phyloP scores from a whole-genome alignment of 2,329 filamentous ascomycete species.

The Geoglossum cookeanum region DNA sequence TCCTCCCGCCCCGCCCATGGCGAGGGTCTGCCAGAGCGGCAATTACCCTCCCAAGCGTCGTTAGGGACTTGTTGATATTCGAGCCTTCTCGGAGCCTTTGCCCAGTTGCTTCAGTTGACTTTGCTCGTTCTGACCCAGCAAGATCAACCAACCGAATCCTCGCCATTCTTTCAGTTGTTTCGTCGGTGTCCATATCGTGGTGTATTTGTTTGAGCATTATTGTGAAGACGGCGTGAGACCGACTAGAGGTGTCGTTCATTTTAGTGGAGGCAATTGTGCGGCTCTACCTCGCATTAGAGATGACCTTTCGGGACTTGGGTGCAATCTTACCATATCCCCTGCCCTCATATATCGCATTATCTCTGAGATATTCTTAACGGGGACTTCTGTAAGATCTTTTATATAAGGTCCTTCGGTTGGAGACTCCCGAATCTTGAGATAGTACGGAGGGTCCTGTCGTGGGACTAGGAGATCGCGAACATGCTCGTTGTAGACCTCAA shows the following conservation, averaged over 20 bases:
- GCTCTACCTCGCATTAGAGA: slow-evolving; percentile 26
- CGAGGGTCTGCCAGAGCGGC: slow-evolving; percentile 66
- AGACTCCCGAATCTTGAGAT: slow-evolving; percentile 93
- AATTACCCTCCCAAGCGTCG: slow-evolving; percentile 87
- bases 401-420: slow-evolving; percentile 91
- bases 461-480: slow-evolving; percentile 83
- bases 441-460: slow-evolving; percentile 60
- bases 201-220: slow-evolving; percentile 97
- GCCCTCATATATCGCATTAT: slow-evolving; percentile 80
- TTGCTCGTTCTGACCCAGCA: slow-evolving; percentile 85
- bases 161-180: slow-evolving; percentile 86
- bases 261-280: slow-evolving; percentile 86
- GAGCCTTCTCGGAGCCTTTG: slow-evolving; percentile 79
- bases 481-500: slow-evolving; percentile 98
- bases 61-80: slow-evolving; percentile 98
- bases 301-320: not conserved
- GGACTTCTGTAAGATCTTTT: slow-evolving; percentile 85
- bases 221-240: slow-evolving; percentile 93
- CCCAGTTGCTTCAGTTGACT: slow-evolving; percentile 87
- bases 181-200: slow-evolving; percentile 91
- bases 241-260: slow-evolving; percentile 97
- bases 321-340: slow-evolving; percentile 40
- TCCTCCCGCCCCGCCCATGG: slow-evolving; percentile 38
- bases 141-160: slow-evolving; percentile 90
- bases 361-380: slow-evolving; percentile 70